Evolutionary conservation across 1,284 basidiomycete species (phyloP), one percentile per base, ranked within the genome.

Genomic region (Puccinia polysora): DNA sequence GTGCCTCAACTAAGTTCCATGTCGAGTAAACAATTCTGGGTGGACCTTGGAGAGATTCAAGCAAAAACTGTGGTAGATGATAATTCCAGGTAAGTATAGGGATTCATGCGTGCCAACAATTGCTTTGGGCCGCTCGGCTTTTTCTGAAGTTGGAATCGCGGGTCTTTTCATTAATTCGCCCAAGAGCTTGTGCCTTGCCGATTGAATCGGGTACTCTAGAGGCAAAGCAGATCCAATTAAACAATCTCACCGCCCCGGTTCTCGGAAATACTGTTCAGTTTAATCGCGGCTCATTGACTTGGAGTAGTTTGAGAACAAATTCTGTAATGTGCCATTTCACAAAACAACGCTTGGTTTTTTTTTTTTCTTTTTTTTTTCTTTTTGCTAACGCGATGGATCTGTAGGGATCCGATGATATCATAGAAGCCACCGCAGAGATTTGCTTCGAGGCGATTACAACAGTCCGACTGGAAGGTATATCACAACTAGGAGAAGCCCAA

Each of bases 11-110:
- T 71, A 55, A 58, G 34, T 30, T 45, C 49, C 49, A 62, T 63
- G 68, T 36, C 58, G 18, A 63, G 58, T 25, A 55, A 52, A 30
- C 68, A 63, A 38, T 71, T 71, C 20, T 71, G 68, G 68, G 49
- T 4, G 12, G 68, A 32, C 4, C 28, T 71, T 43, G 68, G 58
- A 32, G 58, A 49, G 10, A 71, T 71, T n/a, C 68, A 71, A 32
- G 49, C 50, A 4, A 18, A 20, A 28, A 59, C 63, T n/a, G 55
- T 71, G 15, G 23, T 49, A 25, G 50, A 62, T 30, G 47, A 71
- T 45, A 14, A 71, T 7, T 52, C 56, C 20, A 71, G 58, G 68
- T 71, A 2, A 60, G 67, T 32, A 10, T 12, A 28, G 32, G 23
- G 32, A 56, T 1, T n/a, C 23, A 7, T 28, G 30, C 49, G 23